Evolutionary conservation across 2,329 filamentous ascomycete species (phyloP), one percentile per base, ranked within the genome.

Genomic region (Harringtonia aguacate): DNA sequence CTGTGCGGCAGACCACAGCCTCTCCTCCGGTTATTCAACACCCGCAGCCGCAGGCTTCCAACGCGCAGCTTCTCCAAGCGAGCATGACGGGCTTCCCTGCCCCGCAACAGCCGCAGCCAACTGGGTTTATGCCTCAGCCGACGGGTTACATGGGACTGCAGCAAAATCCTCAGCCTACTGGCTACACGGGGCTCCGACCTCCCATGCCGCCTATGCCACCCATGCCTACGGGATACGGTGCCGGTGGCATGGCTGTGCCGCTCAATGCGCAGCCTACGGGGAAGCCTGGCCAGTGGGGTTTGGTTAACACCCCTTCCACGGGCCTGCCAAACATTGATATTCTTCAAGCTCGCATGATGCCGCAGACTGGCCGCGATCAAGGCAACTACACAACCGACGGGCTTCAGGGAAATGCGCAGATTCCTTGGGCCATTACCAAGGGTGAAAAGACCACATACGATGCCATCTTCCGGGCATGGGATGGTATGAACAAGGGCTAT

Each of bases 381-480:
- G 84, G 84, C 22, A 74, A 70, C 17, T 97, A 85, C 55, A 94
- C 86, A 8, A 90, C 89, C 2, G 79, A 83, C 46, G 90, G 90
- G 6, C 73, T 98, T 10, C 81, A 87, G 50, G 92, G 92, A 42
- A 97, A 94, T 64, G 92, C 92, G 1, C 90, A 87, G 8, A 90
- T 98, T 56, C 92, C 92, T 0, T 98, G 92, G 92, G 89, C 92
- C 15, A 92, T 98, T 48, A 98, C 92, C 5, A 98, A 98, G 62
- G 89, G 95, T 50, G 92, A 98, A 64, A 98, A 98, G 72, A 90
- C 85, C 48, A 84, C 94, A 50, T 98, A 98, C 54, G 92, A 98
- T 62, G 77, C 87, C 48, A 77, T 97, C 29, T 98, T 98, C 71
- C 85, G 81, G 51, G 89, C 89, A 6, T 98, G 92, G 92, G 92